Base-by-base conservation (phyloP, 805 yeast genomes). In the Saccharomycopsis oosterbeekiorum region DNA sequence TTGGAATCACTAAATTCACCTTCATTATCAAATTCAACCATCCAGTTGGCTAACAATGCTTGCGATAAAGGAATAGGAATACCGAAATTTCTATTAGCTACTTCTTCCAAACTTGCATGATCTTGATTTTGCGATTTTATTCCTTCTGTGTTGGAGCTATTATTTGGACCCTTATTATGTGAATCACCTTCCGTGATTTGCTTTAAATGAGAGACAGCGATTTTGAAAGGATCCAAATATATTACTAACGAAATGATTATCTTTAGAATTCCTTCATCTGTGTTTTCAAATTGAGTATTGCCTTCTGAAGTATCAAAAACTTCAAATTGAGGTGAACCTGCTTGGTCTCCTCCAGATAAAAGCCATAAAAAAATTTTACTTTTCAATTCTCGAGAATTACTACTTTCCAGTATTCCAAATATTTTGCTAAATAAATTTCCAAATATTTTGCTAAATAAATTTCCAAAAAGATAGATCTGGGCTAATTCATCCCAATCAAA, bases 1-100 rank as follows among this genome's bases (percentile, higher is more conserved):
- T 40, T 47, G 10, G 47, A 57, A 39, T 64, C 60, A 19, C 47
- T 39, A 37, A 60, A 64, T 12, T 24, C 43, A 11, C 51, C 17
- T 9, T n/a, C 40, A 24, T 42, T 43, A 5, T 26, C 37, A 47
- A 64, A 64, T 26, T 64, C 63, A 29, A 62, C 60, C 57, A 64
- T 56, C 66, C 66, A 64, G 39, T 62, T 64, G 2, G 61, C 61
- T 26, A 50, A 60, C 15, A 64, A 39, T 36, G 60, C 60, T 47
- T 64, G 66, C 3, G 65, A 51, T 36, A 64, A 56, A 10, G 66
- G 66, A 39, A 64, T 62, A 34, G 66, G 66, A 12, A 64, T 50
- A 17, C 63, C 63, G 1, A 14, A 24, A 10, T 55, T 37, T 37
- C 59, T 62, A 15, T 58, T 54, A 1, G 65, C 61, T 26, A 59